Base-by-base conservation (phyloP, 345 rosid species). In the Noccaea caerulescens region DNA sequence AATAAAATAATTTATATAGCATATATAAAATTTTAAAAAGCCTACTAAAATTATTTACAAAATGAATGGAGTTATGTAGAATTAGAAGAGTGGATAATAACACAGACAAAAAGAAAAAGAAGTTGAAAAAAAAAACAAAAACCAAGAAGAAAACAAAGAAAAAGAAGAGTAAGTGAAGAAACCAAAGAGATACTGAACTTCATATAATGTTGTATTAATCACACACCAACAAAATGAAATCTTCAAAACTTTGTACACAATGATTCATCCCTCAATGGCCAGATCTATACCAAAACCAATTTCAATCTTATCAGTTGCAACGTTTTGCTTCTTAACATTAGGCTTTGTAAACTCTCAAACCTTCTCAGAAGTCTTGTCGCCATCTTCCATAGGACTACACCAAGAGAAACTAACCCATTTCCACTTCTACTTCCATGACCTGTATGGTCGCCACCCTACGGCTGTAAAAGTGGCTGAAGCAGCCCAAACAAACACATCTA, bases 351-450 rank as follows among this genome's bases (percentile, higher is more conserved):
- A 61, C 46, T 8, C 75, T 12, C 42, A 66, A 36, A 18, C 27
- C 12, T 83, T 80, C 73, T 58, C 70, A 10, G 58, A 49, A 59
- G 36, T 32, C 52, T 10, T 60, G 10, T 55, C 77, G 33, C 81
- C 81, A 3, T 39, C 68, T 14, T 43, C 54, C 12, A 71, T 76
- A 4, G 77, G 80, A 16, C 77, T 80, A 42, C 62, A 66, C 69
- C 41, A 27, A 23, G 78, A 79, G 80, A 86, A 79, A 45, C 72
- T 82, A 3, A 80, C 70, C 69, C 86, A 82, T 63, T 80, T 82
- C 16, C 82, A 79, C 45, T 75, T 84, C 55, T 84, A 79, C 75
- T 81, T 82, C 79, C 90, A 86, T 42, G 90, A 86, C 74, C 69
- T 71, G 8, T 60, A 73, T 12, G 83, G 83, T 32, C 58, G 39